These are phyloP conservation scores for Fonsecaea erecta DNA, from an alignment of 2,329 filamentous ascomycete species.

Conservation along the genomic window DNA sequence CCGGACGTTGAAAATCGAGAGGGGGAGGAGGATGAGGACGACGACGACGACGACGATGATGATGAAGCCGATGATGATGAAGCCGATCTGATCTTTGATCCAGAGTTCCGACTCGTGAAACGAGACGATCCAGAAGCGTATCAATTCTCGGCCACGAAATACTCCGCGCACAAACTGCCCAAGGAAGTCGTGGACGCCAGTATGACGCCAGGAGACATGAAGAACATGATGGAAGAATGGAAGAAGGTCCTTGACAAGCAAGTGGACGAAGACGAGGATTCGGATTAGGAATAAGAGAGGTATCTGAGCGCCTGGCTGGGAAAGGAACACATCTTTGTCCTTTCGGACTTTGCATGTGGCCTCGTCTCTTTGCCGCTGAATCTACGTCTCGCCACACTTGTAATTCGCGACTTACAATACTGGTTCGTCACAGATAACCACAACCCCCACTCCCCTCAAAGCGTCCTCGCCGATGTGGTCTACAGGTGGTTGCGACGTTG, in stretches of 20 bases:
- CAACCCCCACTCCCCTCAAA: neutral
- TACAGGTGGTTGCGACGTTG: neutral
- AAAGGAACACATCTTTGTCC: neutral
- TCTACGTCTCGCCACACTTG: neutral
- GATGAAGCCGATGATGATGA: conserved; percentile 10
- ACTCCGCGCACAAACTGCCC: conserved; percentile 93
- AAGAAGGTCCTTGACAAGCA: conserved; percentile 60
- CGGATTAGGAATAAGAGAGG: conserved; percentile 14
- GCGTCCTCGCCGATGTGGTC: neutral
- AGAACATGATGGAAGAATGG: conserved; percentile 80
- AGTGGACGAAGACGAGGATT: conserved; percentile 43
- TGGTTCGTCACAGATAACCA: neutral
- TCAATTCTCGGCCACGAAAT: conserved; percentile 81
- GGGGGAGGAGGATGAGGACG: neutral
- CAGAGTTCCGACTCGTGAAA: conserved; percentile 81
- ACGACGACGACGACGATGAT: neutral
- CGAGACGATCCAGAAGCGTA: conserved; percentile 87
- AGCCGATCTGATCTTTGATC: conserved; percentile 56
- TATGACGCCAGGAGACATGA: conserved; percentile 69
- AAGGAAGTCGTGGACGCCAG: conserved; percentile 82
- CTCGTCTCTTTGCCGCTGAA: neutral
- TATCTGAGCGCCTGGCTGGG: neutral
- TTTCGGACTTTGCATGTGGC: neutral
- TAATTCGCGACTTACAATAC: neutral
- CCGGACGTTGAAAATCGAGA: neutral